Percentiles rank a stretch among this genome's conserved stretches.
Evolutionary conservation across 208 protist species (phyloP).

Genomic region (Trypanosoma grayi): DNA sequence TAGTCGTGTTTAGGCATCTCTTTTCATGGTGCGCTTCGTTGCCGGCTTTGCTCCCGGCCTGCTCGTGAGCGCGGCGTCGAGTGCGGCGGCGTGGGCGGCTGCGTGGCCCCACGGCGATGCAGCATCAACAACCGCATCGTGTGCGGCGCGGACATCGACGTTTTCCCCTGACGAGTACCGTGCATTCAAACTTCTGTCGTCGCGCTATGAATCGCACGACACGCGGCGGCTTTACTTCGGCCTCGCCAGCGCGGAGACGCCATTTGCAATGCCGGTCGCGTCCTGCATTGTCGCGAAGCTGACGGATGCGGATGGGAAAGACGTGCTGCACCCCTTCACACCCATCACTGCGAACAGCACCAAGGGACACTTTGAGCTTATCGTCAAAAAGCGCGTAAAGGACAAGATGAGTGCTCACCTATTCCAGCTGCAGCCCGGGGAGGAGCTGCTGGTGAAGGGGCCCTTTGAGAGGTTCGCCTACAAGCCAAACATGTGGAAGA

Average conservation of each 20-base stretch:
- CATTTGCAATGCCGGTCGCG: conserved; percentile 63
- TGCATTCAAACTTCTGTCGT: conserved; percentile 77
- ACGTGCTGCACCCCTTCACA: conserved; percentile 85
- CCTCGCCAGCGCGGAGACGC: conserved; percentile 60
- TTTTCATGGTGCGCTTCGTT: conserved; percentile 39
- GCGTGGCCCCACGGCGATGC: conserved; percentile 21
- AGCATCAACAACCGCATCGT: too few species aligned
- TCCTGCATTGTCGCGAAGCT: conserved; percentile 76
- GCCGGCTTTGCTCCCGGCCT: conserved; percentile 35
- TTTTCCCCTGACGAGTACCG: conserved; percentile 75
- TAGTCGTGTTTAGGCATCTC: too few species aligned
- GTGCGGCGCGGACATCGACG: conserved; percentile 43
- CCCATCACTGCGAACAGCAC: conserved; percentile 73
- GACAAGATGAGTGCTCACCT: conserved; percentile 90
- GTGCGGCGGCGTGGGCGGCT: conserved; percentile 16
- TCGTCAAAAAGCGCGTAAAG: conserved; percentile 88
- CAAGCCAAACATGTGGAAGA: conserved; percentile 84
- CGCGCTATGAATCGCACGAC: conserved; percentile 84
- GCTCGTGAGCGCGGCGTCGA: conserved; percentile 31
- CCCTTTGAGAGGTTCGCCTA: conserved; percentile 89
- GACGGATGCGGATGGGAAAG: conserved; percentile 67
- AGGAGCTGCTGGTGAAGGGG: conserved; percentile 90
- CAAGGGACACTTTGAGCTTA: conserved; percentile 82
- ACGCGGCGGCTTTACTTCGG: conserved; percentile 83
- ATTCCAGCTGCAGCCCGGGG: conserved; percentile 88